phyloP scores from a whole-genome alignment of 2,329 filamentous ascomycete species.

The Xylariaceae sp. region DNA sequence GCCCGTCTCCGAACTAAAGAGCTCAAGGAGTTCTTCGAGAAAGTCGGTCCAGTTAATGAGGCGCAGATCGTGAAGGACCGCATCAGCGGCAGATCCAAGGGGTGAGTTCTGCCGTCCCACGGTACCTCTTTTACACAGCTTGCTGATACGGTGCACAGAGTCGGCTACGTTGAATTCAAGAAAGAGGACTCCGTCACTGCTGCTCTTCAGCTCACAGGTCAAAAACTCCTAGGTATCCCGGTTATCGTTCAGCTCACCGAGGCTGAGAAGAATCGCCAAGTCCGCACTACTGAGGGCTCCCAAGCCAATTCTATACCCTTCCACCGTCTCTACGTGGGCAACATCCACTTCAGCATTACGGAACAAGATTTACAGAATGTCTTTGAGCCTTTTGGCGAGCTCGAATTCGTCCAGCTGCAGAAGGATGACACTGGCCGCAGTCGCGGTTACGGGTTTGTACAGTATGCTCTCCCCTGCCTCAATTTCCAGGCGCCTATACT shows the following conservation, averaged over 20 bases:
- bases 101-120: conserved; percentile 48
- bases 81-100: conserved; percentile 94
- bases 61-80: conserved; percentile 98
- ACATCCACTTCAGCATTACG: conserved; percentile 99
- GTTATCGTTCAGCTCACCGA: conserved; percentile 98
- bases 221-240: conserved; percentile 96
- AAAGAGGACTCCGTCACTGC: conserved; percentile 87
- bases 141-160: conserved; percentile 48
- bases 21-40: conserved; percentile 90
- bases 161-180: conserved; percentile 99
- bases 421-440: conserved; percentile 89
- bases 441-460: conserved; percentile 95
- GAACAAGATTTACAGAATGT: conserved; percentile 93
- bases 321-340: conserved; percentile 96
- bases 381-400: conserved; percentile 94
- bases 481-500: conserved; percentile 17
- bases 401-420: conserved; percentile 95
- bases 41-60: conserved; percentile 88
- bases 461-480: conserved; percentile 54
- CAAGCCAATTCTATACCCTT: conserved; percentile 84
- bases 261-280: conserved; percentile 98
- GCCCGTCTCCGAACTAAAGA: conserved; percentile 88
- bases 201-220: conserved; percentile 95
- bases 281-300: conserved; percentile 69
- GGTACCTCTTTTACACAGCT: neutral